These are phyloP conservation scores for Salvia sclarea DNA, from an alignment of 305 asterid species.

Conservation along the genomic window DNA sequence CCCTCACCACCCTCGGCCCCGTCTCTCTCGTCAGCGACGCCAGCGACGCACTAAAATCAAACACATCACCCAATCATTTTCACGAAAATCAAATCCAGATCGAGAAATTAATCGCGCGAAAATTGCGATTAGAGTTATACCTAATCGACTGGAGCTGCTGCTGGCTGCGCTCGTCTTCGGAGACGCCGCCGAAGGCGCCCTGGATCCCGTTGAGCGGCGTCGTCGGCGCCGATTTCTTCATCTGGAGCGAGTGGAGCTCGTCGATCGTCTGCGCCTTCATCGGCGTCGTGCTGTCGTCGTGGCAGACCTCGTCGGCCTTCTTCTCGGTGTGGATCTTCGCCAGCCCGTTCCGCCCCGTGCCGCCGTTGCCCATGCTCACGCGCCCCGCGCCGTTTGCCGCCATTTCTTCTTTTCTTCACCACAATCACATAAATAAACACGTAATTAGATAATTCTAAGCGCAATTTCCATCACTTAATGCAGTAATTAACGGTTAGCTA, in stretches of 20 bases:
- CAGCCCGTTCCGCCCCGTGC: slow-evolving; percentile 58
- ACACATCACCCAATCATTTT: slow-evolving; percentile 2
- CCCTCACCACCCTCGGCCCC: slow-evolving; percentile 90
- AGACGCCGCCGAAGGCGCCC: slow-evolving; percentile 43
- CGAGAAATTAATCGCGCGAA: neutral
- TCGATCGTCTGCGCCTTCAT: slow-evolving; percentile 89
- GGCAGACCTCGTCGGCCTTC: slow-evolving; percentile 62
- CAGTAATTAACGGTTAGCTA: neutral
- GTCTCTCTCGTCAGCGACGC: slow-evolving; percentile 91
- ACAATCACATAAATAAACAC: neutral
- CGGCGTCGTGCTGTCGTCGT: slow-evolving; percentile 82
- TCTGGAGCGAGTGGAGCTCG: slow-evolving; percentile 95
- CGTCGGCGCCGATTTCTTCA: slow-evolving; percentile 85
- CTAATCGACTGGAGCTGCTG: slow-evolving; percentile 95
- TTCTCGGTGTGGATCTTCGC: slow-evolving; percentile 84
- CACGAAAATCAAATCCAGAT: slow-evolving; percentile 43
- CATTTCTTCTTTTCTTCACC: slow-evolving; percentile 45
- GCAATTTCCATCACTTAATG: neutral
- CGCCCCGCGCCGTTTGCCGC: slow-evolving; percentile 41
- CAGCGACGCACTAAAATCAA: slow-evolving; percentile 67
- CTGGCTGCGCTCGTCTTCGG: slow-evolving; percentile 69
- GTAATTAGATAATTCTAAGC: too few species aligned
- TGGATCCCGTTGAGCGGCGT: slow-evolving; percentile 62
- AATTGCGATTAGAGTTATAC: slow-evolving; percentile 34
- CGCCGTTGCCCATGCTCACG: slow-evolving; percentile 35